phyloP scores from a whole-genome alignment of 352 stramenopile genomes.

The Globisporangium abappressorium region DNA sequence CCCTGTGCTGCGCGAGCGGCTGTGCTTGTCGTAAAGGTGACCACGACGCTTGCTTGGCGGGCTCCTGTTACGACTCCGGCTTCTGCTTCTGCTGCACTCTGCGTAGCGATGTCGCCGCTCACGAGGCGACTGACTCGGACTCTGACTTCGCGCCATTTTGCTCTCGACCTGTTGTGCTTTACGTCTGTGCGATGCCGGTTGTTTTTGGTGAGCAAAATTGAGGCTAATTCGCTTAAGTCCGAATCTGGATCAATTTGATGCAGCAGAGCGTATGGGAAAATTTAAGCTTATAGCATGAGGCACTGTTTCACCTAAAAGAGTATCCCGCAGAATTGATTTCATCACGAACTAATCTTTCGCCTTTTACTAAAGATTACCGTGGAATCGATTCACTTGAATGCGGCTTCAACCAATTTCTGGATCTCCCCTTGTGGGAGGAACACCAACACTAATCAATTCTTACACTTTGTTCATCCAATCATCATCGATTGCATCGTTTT shows the following conservation, averaged over 20 bases:
- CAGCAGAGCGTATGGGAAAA: neutral
- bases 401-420: conserved; percentile 80
- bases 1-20: neutral
- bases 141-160: conserved; percentile 12
- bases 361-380: conserved; percentile 94
- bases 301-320: neutral
- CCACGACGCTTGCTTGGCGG: neutral
- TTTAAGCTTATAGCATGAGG: neutral
- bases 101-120: neutral
- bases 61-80: neutral
- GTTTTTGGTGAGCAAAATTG: neutral
- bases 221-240: neutral
- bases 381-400: conserved; percentile 73
- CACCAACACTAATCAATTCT: too few relatives aligned
- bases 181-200: neutral
- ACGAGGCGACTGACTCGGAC: neutral
- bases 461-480: too few relatives aligned
- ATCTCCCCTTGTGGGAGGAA: conserved; percentile 17
- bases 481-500: too few relatives aligned
- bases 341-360: conserved; percentile 89
- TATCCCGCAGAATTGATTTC: conserved; percentile 61
- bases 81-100: neutral
- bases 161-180: neutral
- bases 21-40: neutral
- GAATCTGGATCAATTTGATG: neutral